These are phyloP conservation scores for Suhomyces kunorum DNA, from an alignment of 1,139 yeast genomes.

Conservation along the genomic window DNA sequence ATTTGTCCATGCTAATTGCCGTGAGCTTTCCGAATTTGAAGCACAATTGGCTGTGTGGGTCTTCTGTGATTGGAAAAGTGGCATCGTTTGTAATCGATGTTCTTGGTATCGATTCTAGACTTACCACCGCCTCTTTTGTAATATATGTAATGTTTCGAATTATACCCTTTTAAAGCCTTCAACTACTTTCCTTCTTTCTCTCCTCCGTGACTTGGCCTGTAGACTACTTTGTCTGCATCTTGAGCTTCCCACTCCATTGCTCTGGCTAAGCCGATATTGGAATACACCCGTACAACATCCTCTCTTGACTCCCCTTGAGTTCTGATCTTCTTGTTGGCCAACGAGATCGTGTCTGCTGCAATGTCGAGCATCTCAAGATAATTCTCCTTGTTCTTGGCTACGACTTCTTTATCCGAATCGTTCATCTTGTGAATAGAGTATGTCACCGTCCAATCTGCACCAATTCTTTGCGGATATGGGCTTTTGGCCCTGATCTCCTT, in stretches of 20 bases:
- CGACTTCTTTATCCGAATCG: conserved; percentile 1
- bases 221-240: conserved; percentile 25
- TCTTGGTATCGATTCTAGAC: too few species aligned
- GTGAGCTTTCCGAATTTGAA: too few species aligned
- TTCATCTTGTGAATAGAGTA: conserved; percentile 14
- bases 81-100: too few species aligned
- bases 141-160: too few species aligned
- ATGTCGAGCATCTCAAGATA: conserved; percentile 15
- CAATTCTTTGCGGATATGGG: conserved; percentile 16
- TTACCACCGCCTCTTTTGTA: too few species aligned
- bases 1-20: too few species aligned
- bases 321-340: conserved; percentile 9
- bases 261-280: conserved; percentile 32
- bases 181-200: neutral
- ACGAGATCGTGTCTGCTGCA: conserved; percentile 14
- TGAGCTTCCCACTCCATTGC: conserved; percentile 27
- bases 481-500: conserved; percentile 6
- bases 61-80: too few species aligned
- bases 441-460: conserved; percentile 17
- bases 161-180: too few species aligned
- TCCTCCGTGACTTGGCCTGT: conserved; percentile 10
- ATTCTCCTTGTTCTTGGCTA: conserved; percentile 7
- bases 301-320: conserved; percentile 11
- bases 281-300: conserved; percentile 26
- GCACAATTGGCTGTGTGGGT: too few species aligned